Conservation (phyloP, 129 eudicot species). For the Centella asiatica region DNA sequence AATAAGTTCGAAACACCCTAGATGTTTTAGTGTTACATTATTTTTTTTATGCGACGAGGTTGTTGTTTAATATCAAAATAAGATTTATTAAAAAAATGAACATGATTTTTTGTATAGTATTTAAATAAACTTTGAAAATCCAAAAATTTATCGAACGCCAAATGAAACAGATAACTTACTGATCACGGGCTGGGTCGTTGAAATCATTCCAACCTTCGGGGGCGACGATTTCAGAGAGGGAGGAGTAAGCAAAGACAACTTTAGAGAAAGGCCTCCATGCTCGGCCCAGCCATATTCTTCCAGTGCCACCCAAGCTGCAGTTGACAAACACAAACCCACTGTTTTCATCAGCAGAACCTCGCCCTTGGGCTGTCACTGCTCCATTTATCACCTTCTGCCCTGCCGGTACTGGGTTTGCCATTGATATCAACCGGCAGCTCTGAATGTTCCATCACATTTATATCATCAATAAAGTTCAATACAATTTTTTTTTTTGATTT, state of each 20-base stretch:
- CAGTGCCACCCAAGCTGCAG: slow-evolving; percentile 83
- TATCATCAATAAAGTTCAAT: too few species aligned
- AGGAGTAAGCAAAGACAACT: slow-evolving; percentile 60
- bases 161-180: slow-evolving; percentile 23
- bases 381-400: slow-evolving; percentile 61
- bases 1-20: too few species aligned
- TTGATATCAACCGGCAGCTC: slow-evolving; percentile 63
- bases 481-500: too few species aligned
- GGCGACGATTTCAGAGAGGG: slow-evolving; percentile 70
- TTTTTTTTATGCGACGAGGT: too few species aligned
- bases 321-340: slow-evolving; percentile 68
- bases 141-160: not conserved
- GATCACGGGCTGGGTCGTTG: slow-evolving; percentile 75
- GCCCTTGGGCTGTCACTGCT: slow-evolving; percentile 76
- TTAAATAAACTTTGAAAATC: too few species aligned
- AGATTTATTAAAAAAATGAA: too few species aligned
- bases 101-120: too few species aligned
- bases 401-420: slow-evolving; percentile 54
- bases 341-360: slow-evolving; percentile 67
- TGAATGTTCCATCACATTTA: slow-evolving; percentile 7
- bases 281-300: slow-evolving; percentile 92
- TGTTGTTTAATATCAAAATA: too few species aligned
- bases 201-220: slow-evolving; percentile 69
- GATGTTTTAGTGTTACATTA: too few species aligned
- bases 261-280: slow-evolving; percentile 94